Evolutionary conservation across 2,329 filamentous ascomycete species (phyloP), one percentile per base, ranked within the genome.

Genomic region (Pyrenochaeta sp.): DNA sequence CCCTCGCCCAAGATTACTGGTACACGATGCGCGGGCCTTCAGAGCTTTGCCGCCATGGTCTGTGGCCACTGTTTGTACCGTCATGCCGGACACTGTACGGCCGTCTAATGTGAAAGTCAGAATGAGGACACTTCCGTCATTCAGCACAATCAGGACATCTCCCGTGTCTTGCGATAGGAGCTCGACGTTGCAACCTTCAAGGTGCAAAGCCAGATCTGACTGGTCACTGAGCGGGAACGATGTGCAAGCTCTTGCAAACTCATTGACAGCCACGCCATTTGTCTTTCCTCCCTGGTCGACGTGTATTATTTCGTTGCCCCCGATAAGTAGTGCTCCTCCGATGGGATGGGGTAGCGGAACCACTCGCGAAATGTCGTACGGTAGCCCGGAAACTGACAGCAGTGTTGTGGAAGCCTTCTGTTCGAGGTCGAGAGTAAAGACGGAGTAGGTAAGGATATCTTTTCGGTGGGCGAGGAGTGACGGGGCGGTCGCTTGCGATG

Each of bases 231-330:
- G 88, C 50, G 90, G 87, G 70, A 97, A 98, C 0, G 90, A 86
- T 2, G 94, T 97, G 62, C 88, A 87, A 60, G 91, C 87, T 74
- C 89, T 92, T 4, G 93, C 90, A 79, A 97, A 96, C 34, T 92
- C 86, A 72, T 99, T 99, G 63, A 99, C 91, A 3, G 91, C 94
- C 57, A 98, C 90, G 2, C 93, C 94, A 71, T 92, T 97, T 12
- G 93, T 87, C 77, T 96, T 97, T 30, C 95, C 95, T 10, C 92
- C 92, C 82, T 99, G 95, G 72, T 98, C 94, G 64, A 99, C 88
- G 76, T 99, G 95, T 59, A 99, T 91, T 61, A 99, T 79, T 73
- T 97, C 93, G 73, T 99, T 98, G 47, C 86, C 85, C 28, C 95
- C 96, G 22, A 98, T 81, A 15, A 99, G 84, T 15, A 99, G 81